A percentile compares a stretch with the other conserved stretches of the same genome.
Evolutionary conservation across 495 filamentous ascomycete genomes (phyloP).

Genomic region (Articulospora tetracladia): DNA sequence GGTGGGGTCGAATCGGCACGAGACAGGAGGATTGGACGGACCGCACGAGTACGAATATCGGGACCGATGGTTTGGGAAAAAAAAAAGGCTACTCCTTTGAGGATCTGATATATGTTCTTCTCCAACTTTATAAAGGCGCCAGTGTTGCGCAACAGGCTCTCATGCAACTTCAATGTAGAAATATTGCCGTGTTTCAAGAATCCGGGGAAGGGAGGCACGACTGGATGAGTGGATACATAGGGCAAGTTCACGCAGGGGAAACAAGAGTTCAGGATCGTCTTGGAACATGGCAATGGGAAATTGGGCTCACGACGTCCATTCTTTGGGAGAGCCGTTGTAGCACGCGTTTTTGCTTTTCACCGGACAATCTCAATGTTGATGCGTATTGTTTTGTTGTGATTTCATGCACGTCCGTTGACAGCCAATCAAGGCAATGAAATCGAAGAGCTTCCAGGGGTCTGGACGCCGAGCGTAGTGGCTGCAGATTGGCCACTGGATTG

Average conservation of each 20-base stretch:
- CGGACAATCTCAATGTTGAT: background rate
- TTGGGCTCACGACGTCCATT: background rate
- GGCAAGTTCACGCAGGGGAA: background rate
- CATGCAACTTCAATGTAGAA: conserved; percentile 13
- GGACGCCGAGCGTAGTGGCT: no score
- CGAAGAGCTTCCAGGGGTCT: background rate
- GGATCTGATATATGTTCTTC: background rate
- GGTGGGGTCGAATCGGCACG: conserved; percentile 12
- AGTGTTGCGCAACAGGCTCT: no score
- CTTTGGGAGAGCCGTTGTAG: background rate
- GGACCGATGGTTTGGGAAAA: no score
- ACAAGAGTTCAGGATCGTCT: background rate
- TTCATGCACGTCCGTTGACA: conserved; percentile 5
- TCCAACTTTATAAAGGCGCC: no score
- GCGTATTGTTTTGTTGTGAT: conserved; percentile 18
- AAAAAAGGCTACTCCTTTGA: background rate
- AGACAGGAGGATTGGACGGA: background rate
- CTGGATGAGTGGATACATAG: no score
- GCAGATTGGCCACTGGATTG: background rate
- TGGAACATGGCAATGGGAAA: background rate
- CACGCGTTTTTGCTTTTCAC: conserved; percentile 5
- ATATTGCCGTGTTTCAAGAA: conserved; percentile 17
- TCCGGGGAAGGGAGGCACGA: conserved; percentile 21
- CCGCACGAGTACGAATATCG: background rate
- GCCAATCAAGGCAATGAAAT: conserved; percentile 6